These are phyloP conservation scores for Xylaria bambusicola DNA, from an alignment of 495 filamentous ascomycete species.

Conservation along the genomic window DNA sequence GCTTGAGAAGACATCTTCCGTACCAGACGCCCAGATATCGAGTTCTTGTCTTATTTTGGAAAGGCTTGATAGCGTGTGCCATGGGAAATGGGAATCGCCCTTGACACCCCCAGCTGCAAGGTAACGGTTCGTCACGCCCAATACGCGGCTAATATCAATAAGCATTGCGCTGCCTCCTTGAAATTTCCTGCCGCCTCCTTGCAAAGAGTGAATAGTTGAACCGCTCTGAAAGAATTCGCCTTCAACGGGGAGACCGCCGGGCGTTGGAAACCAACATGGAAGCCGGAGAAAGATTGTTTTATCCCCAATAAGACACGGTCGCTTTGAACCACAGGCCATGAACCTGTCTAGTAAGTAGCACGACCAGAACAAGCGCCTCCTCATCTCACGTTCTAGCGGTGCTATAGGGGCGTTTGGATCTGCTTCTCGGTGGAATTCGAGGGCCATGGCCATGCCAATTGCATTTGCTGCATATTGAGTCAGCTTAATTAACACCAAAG, in stretches of 20 bases:
- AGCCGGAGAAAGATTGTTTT: conserved; percentile 71
- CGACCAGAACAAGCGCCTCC: conserved; percentile 78
- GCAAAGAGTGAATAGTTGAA: conserved; percentile 67
- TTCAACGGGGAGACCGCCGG: conserved; percentile 59
- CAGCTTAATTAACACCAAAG: neutral
- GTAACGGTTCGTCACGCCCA: conserved; percentile 83
- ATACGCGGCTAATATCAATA: conserved; percentile 78
- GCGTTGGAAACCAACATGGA: conserved; percentile 65
- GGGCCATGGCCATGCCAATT: conserved; percentile 76
- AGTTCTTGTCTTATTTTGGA: conserved; percentile 85
- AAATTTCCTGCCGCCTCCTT: conserved; percentile 64
- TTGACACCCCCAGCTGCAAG: conserved; percentile 82
- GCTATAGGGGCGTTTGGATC: conserved; percentile 58
- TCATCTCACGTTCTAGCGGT: conserved; percentile 67
- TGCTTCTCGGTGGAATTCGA: conserved; percentile 73
- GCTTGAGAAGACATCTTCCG: conserved; percentile 75
- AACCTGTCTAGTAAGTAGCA: conserved; percentile 84
- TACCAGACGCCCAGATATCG: conserved; percentile 80
- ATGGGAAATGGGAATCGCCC: conserved; percentile 85
- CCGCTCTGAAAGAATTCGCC: conserved; percentile 77
- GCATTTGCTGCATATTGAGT: conserved; percentile 59
- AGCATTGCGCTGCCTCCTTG: conserved; percentile 73
- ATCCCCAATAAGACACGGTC: conserved; percentile 74
- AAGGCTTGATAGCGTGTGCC: conserved; percentile 80
- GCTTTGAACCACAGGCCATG: conserved; percentile 72